These are phyloP conservation scores for Tuber aestivum DNA, from an alignment of 495 filamentous ascomycete species.

Conservation along the genomic window DNA sequence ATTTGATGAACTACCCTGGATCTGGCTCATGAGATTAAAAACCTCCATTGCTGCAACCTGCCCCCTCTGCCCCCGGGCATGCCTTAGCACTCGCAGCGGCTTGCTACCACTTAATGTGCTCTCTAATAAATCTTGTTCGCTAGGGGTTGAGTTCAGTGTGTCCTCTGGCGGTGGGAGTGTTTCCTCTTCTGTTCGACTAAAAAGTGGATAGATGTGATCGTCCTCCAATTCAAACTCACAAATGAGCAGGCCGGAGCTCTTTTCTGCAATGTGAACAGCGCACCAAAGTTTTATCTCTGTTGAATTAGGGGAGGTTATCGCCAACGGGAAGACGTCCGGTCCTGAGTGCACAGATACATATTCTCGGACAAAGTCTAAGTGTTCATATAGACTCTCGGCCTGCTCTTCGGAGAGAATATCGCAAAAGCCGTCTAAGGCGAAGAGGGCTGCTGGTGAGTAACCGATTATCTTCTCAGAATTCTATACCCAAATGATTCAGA, in stretches of 20 bases:
- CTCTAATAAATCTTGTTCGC: slow-evolving; percentile 63
- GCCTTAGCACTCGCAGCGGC: slow-evolving; percentile 73
- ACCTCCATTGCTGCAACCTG: slow-evolving; percentile 90
- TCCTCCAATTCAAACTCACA: slow-evolving; percentile 92
- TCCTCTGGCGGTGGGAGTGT: slow-evolving; percentile 62
- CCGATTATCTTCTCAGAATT: slow-evolving; percentile 74
- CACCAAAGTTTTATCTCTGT: slow-evolving; percentile 71
- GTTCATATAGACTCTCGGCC: slow-evolving; percentile 71
- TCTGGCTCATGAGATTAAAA: slow-evolving; percentile 85
- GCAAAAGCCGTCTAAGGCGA: slow-evolving; percentile 65
- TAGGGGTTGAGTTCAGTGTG: slow-evolving; percentile 64
- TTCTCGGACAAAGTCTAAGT: slow-evolving; percentile 79
- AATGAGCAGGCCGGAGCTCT: slow-evolving; percentile 64
- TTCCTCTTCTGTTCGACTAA: slow-evolving; percentile 52
- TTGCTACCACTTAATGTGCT: slow-evolving; percentile 68
- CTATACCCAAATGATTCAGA: slow-evolving; percentile 20
- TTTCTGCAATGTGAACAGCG: slow-evolving; percentile 65
- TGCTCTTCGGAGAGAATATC: slow-evolving; percentile 80
- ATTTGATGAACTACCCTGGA: slow-evolving; percentile 47
- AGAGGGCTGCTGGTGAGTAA: slow-evolving; percentile 71
- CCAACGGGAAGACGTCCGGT: slow-evolving; percentile 79
- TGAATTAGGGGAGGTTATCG: slow-evolving; percentile 53
- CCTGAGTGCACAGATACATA: slow-evolving; percentile 48
- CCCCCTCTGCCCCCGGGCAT: slow-evolving; percentile 66
- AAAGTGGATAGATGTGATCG: slow-evolving; percentile 65